Percentiles rank a stretch among this genome's conserved stretches.
These are phyloP conservation scores for Saturnispora ahearnii DNA, from an alignment of 805 yeast species.

Conservation along the genomic window DNA sequence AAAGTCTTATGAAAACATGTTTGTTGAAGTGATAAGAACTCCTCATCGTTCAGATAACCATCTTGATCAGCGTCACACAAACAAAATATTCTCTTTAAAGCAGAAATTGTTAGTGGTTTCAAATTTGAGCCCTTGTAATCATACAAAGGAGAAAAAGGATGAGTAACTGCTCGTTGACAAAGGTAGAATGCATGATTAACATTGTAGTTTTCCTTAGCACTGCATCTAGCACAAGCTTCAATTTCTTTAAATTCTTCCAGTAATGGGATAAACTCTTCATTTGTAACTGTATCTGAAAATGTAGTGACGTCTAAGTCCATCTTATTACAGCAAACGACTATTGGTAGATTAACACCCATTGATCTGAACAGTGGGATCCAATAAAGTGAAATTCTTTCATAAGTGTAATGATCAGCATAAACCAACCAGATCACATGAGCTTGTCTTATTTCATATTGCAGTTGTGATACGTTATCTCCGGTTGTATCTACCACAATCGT, in stretches of 20 bases:
- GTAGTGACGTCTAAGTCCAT: slow-evolving; percentile 19
- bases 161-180: slow-evolving; percentile 87
- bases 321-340: slow-evolving; percentile 80
- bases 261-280: slow-evolving; percentile 79
- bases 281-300: slow-evolving; percentile 37
- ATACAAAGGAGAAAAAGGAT: slow-evolving; percentile 86
- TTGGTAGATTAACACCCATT: slow-evolving; percentile 87
- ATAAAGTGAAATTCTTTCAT: slow-evolving; percentile 80
- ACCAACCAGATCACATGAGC: slow-evolving; percentile 95
- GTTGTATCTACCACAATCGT: slow-evolving; percentile 78
- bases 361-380: slow-evolving; percentile 95
- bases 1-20: slow-evolving; percentile 59
- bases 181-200: slow-evolving; percentile 88
- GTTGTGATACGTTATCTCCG: slow-evolving; percentile 47
- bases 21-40: slow-evolving; percentile 58
- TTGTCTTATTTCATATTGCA: slow-evolving; percentile 66
- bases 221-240: slow-evolving; percentile 82
- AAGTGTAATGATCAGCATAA: slow-evolving; percentile 88
- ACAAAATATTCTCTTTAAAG: slow-evolving; percentile 73
- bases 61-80: slow-evolving; percentile 88
- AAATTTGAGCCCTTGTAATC: slow-evolving; percentile 83
- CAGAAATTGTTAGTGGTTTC: slow-evolving; percentile 68
- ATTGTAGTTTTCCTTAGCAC: slow-evolving; percentile 76
- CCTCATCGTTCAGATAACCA: slow-evolving; percentile 64
- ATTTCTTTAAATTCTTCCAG: slow-evolving; percentile 88